Base-by-base conservation (phyloP, 2,329 filamentous ascomycete genomes). In the Calonectria honghensis region DNA sequence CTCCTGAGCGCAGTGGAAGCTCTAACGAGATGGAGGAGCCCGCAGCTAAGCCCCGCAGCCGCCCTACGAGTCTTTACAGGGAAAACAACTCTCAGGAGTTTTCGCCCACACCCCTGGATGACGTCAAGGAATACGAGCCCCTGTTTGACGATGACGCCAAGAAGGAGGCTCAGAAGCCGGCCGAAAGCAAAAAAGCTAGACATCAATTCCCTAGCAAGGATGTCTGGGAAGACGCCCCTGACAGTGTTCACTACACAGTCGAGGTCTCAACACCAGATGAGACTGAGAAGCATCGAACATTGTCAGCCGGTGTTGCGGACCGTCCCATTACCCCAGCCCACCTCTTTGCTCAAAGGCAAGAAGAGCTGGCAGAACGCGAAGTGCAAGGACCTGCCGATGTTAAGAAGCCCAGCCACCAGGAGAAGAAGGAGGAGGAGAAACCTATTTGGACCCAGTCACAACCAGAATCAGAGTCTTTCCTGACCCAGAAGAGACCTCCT, bases 161-260 rank as follows among this genome's bases (percentile, higher is more conserved):
- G 71, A 87, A 89, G 69, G 86, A 89, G 32, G 78, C 86, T 68
- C 83, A 86, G 24, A 82, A 83, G 39, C 80, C 83, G 61, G 82
- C 84, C 52, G 82, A 83, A 31, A 86, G 88, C 66, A 89, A 89
- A 76, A 89, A 91, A 77, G 87, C 90, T 75, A 91, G 92, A 76
- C 93, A 94, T 74, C 85, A 90, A 75, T 99, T 99, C 85, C 97
- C 97, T 1, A 98, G 96, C 84, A 94, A 96, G 83, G 97, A 99
- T 83, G 92, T 98, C 51, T 99, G 97, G 97, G 97, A 99, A 86
- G 97, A 99, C 84, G 94, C 95, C 0, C 97, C 97, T 5, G 94
- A 93, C 82, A 98, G 96, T 85, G 89, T 95, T 68, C 93, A 97
- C 81, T 92, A 91, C 81, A 93, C 91, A 41, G 93, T 96, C 4